phyloP scores from a whole-genome alignment of 1,284 basidiomycete genomes.

The Leccinum solheimii region DNA sequence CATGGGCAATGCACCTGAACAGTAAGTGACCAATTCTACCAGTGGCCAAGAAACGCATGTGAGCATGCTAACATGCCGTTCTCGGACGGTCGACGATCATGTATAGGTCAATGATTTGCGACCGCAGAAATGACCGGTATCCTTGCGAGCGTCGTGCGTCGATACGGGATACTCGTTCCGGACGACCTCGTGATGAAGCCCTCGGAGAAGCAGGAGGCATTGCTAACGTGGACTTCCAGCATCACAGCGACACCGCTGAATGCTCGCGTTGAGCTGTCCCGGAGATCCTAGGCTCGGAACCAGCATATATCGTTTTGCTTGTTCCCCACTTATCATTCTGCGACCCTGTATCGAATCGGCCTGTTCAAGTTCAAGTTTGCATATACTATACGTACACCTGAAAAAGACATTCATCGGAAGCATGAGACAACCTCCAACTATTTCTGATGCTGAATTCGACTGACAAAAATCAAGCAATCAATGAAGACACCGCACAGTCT shows the following conservation, averaged over 20 bases:
- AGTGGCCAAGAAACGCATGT: constrained; percentile 40
- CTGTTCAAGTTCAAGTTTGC: constrained; percentile 46
- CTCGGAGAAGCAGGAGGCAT: constrained; percentile 26
- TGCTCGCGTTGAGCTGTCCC: constrained; percentile 23
- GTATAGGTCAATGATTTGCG: too few species aligned
- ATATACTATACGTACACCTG: constrained; percentile 17
- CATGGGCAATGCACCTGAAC: constrained; percentile 36
- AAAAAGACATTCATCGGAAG: neutral
- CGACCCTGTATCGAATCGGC: neutral
- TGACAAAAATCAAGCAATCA: neutral
- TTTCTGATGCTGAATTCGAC: neutral
- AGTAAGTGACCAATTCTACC: constrained; percentile 34
- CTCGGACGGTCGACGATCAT: too few species aligned
- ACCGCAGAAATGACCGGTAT: too few species aligned
- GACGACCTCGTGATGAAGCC: constrained; percentile 32
- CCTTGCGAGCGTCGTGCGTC: too few species aligned
- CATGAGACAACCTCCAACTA: neutral
- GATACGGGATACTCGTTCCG: constrained; percentile 39
- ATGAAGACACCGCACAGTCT: constrained; percentile 39
- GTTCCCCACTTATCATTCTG: neutral
- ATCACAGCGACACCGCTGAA: constrained; percentile 34
- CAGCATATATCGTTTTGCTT: neutral
- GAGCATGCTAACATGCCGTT: constrained; percentile 1
- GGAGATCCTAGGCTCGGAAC: constrained; percentile 10
- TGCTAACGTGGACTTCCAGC: constrained; percentile 35